These are phyloP conservation scores for Tritrichomonas musculus DNA, from an alignment of 208 protist genomes.

Conservation along the genomic window DNA sequence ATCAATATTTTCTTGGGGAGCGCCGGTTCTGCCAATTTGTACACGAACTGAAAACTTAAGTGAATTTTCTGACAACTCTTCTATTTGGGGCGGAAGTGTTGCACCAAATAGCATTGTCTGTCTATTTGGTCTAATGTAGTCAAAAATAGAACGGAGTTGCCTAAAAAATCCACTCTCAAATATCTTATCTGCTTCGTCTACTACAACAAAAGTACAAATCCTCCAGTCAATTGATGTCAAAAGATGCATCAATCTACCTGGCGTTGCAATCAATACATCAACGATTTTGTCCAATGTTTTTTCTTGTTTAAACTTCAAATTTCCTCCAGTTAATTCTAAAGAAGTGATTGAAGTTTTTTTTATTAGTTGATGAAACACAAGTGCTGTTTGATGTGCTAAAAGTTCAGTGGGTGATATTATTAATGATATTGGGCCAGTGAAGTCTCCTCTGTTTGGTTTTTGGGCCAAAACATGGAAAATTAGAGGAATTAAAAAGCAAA, in stretches of 20 bases:
- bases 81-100: slow-evolving; percentile 14
- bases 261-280: background rate
- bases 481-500: slow-evolving; percentile 92
- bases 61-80: background rate
- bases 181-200: slow-evolving; percentile 26
- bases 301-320: background rate
- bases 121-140: slow-evolving; percentile 21
- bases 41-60: background rate
- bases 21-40: background rate
- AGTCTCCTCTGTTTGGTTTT: too few species aligned
- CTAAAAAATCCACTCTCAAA: slow-evolving; percentile 5
- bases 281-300: background rate
- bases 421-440: background rate
- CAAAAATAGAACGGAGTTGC: background rate
- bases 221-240: background rate
- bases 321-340: background rate
- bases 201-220: slow-evolving; percentile 9
- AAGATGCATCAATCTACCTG: slow-evolving; percentile 26
- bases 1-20: background rate
- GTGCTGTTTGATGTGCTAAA: background rate
- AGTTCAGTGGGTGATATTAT: background rate
- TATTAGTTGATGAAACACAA: background rate
- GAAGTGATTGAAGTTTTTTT: slow-evolving; percentile 24
- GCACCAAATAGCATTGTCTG: slow-evolving; percentile 3
- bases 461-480: slow-evolving; percentile 51